These are phyloP conservation scores for Ophioceras dolichostomum DNA, from an alignment of 2,329 filamentous ascomycete genomes.

Conservation along the genomic window DNA sequence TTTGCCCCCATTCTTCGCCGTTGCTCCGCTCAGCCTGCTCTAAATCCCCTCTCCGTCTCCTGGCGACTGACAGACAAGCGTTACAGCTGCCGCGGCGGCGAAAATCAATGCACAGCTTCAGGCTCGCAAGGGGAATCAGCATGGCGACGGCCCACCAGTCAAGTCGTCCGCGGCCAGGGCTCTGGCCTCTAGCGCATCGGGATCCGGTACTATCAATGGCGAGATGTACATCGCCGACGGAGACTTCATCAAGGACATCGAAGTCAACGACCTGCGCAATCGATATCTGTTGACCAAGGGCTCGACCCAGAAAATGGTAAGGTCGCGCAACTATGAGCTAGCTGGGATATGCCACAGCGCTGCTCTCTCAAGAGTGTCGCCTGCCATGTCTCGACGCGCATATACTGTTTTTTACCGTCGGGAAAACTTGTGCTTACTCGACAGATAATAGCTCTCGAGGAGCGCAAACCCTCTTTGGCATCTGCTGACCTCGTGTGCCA, in stretches of 20 bases:
- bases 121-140: constrained; percentile 79
- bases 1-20: too few species aligned
- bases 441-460: constrained; percentile 46
- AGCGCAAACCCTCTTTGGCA: constrained; percentile 60
- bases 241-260: constrained; percentile 97
- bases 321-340: too few species aligned
- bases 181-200: constrained; percentile 25
- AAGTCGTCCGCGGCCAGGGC: constrained; percentile 38
- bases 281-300: constrained; percentile 96
- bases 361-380: constrained; percentile 5
- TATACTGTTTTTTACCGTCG: constrained; percentile 27
- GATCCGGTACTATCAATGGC: constrained; percentile 47
- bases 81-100: constrained; percentile 71
- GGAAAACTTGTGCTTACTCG: constrained; percentile 59
- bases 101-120: constrained; percentile 75
- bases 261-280: constrained; percentile 95
- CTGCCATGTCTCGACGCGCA: constrained; percentile 9
- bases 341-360: constrained; percentile 15
- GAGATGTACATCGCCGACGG: constrained; percentile 93
- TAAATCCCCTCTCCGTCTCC: background rate
- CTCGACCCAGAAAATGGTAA: constrained; percentile 99
- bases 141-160: constrained; percentile 80
- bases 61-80: constrained; percentile 13
- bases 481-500: constrained; percentile 86
- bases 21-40: too few species aligned